These are phyloP conservation scores for Wallemia ichthyophaga DNA, from an alignment of 1,284 basidiomycete genomes.

Conservation along the genomic window DNA sequence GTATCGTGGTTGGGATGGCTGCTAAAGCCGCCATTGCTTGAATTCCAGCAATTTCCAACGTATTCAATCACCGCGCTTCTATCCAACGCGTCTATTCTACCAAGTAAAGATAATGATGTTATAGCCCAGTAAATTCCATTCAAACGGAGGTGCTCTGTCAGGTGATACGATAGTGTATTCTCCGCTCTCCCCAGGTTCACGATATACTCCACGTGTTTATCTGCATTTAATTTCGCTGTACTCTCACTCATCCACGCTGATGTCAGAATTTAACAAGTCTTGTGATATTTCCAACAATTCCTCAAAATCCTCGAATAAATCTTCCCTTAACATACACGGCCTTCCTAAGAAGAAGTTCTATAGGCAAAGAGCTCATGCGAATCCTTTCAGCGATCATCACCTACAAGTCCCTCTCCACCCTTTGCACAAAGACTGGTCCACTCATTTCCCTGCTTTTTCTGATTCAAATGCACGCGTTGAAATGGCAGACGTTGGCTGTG, in stretches of 20 bases:
- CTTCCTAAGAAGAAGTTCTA: constrained; percentile 98
- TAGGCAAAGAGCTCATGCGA: constrained; percentile 86
- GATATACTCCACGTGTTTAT: background rate
- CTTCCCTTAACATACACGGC: too few relatives aligned
- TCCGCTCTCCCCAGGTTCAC: constrained; percentile 25
- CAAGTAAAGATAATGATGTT: constrained; percentile 56
- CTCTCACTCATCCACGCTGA: background rate
- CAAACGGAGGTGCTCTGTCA: constrained; percentile 73
- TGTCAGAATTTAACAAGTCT: too few relatives aligned
- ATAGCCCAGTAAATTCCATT: constrained; percentile 95
- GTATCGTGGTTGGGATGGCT: constrained; percentile 79
- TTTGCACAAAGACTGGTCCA: constrained; percentile 42
- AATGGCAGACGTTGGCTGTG: constrained; percentile 91
- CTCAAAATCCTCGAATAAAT: too few relatives aligned
- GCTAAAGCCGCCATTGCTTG: constrained; percentile 61
- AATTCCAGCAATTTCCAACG: constrained; percentile 80
- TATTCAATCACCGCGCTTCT: constrained; percentile 59
- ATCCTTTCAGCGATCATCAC: constrained; percentile 86
- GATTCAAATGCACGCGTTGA: constrained; percentile 29
- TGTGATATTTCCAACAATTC: too few relatives aligned
- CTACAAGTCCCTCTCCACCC: constrained; percentile 33
- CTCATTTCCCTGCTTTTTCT: constrained; percentile 42
- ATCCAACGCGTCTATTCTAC: constrained; percentile 39
- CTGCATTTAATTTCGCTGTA: background rate
- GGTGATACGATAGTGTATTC: constrained; percentile 67